Conservation (phyloP, 257 asterid species). For the Haberlea rhodopensis region DNA sequence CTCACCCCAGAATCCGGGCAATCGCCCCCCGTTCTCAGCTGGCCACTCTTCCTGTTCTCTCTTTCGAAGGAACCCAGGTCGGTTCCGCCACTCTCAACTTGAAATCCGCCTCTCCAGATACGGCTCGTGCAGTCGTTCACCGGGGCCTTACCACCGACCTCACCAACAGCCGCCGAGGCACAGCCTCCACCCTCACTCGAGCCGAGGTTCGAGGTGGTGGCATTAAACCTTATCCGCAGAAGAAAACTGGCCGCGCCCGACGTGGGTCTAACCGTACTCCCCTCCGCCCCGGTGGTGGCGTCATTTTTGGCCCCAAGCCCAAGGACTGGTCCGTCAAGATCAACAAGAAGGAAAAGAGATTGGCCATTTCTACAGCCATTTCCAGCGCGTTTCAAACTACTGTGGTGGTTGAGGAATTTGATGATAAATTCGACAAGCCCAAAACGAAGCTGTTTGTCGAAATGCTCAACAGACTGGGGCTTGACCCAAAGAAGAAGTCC, state of each 20-base stretch:
- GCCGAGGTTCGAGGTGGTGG: constrained; percentile 96
- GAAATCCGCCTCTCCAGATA: constrained; percentile 73
- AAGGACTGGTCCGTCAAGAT: constrained; percentile 90
- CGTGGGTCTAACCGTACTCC: constrained; percentile 90
- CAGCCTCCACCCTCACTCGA: constrained; percentile 95
- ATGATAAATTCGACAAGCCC: constrained; percentile 75
- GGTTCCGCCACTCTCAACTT: constrained; percentile 74
- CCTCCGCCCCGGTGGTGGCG: constrained; percentile 97
- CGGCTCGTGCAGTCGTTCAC: constrained; percentile 98
- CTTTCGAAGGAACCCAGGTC: constrained; percentile 72
- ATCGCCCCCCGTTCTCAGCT: constrained; percentile 43
- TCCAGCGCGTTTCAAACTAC: constrained; percentile 64
- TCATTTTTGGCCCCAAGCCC: constrained; percentile 89
- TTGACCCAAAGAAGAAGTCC: constrained; percentile 85
- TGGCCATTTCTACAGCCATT: constrained; percentile 87
- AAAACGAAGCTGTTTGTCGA: constrained; percentile 80
- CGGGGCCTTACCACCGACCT: constrained; percentile 91
- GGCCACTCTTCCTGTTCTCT: constrained; percentile 72
- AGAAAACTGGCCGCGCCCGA: constrained; percentile 89
- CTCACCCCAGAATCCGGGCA: constrained; percentile 19
- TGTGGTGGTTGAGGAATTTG: constrained; percentile 84
- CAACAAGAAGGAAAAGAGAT: constrained; percentile 78
- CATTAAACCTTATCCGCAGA: constrained; percentile 74
- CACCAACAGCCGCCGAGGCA: constrained; percentile 86
- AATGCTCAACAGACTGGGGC: constrained; percentile 70